Percentiles rank a stretch among this genome's conserved stretches.
Conservation (phyloP, 345 rosid genomes). For the Heritiera fomes region DNA sequence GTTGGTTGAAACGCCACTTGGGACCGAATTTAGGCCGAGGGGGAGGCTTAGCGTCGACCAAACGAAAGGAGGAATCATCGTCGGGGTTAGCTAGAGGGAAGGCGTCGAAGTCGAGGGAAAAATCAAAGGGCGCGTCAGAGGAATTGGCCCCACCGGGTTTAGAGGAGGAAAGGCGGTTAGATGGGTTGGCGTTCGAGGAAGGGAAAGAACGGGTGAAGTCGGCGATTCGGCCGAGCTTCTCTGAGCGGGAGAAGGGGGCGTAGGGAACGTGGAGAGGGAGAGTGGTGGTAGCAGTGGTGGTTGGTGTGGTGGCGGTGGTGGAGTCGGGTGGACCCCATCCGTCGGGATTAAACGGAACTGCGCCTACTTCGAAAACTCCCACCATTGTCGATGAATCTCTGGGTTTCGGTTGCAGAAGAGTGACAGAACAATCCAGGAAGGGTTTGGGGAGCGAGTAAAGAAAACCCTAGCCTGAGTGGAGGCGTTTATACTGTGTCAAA, state of each 20-base stretch:
- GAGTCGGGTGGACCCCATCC: conserved; percentile 96
- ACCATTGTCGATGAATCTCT: conserved; percentile 17
- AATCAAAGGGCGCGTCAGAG: conserved; percentile 69
- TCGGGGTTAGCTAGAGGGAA: conserved; percentile 58
- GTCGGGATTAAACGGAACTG: conserved; percentile 81
- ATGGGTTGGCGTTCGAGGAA: conserved; percentile 34
- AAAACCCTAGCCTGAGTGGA: neutral
- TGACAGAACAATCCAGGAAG: neutral
- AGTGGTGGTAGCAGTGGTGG: conserved; percentile 34
- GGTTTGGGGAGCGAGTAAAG: neutral
- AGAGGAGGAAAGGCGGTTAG: conserved; percentile 34
- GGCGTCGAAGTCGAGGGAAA: conserved; percentile 63
- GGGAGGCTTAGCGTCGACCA: conserved; percentile 88
- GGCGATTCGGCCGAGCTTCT: conserved; percentile 90
- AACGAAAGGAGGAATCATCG: conserved; percentile 82
- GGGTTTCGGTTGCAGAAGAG: neutral
- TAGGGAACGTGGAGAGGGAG: conserved; percentile 69
- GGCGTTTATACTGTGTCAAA: neutral
- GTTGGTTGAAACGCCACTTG: conserved; percentile 78
- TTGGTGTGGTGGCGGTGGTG: conserved; percentile 33
- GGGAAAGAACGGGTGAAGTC: conserved; percentile 75
- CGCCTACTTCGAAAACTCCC: conserved; percentile 62
- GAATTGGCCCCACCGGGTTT: conserved; percentile 31
- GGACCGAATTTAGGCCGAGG: conserved; percentile 94
- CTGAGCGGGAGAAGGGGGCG: conserved; percentile 87